Evolutionary conservation across 495 filamentous ascomycete genomes (phyloP).

Genomic region (Aspergillus kassunensis): DNA sequence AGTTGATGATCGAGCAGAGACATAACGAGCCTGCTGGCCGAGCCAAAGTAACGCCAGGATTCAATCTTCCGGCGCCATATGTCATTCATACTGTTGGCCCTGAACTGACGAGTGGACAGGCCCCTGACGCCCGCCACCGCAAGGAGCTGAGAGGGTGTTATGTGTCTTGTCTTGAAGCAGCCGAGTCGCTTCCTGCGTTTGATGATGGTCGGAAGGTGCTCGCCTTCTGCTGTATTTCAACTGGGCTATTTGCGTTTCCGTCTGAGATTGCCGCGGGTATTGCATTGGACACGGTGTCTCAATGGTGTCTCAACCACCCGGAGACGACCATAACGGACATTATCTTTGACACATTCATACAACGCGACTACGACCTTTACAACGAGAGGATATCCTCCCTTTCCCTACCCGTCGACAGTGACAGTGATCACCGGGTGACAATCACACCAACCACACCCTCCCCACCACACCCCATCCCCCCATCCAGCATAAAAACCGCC

Average conservation of each 20-base stretch:
- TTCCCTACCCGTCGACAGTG: background rate
- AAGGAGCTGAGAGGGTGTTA: slow-evolving; percentile 19
- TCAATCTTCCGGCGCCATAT: slow-evolving; percentile 16
- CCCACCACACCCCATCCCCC: background rate
- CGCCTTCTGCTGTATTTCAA: slow-evolving; percentile 27
- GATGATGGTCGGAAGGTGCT: slow-evolving; percentile 19
- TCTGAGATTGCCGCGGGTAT: slow-evolving; percentile 15
- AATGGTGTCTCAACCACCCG: slow-evolving; percentile 16
- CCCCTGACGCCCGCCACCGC: background rate
- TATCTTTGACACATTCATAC: slow-evolving; percentile 22
- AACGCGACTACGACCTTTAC: slow-evolving; percentile 18
- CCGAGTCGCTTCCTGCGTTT: slow-evolving; percentile 11
- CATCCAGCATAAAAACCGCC: background rate
- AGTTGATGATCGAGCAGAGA: slow-evolving; percentile 14
- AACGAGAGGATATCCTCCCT: background rate
- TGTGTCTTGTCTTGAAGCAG: slow-evolving; percentile 14
- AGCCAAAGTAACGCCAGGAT: slow-evolving; percentile 21
- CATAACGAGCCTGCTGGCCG: slow-evolving; percentile 14
- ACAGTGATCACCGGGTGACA: background rate
- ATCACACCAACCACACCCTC: background rate
- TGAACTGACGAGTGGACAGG: slow-evolving; percentile 11
- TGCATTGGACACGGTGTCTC: slow-evolving; percentile 17
- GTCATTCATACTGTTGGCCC: slow-evolving; percentile 27
- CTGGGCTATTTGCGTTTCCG: slow-evolving; percentile 25
- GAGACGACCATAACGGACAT: slow-evolving; percentile 20